Evolutionary conservation across 768 basidiomycete species (phyloP), one percentile per base, ranked within the genome.

Genomic region (Suillus placidus): DNA sequence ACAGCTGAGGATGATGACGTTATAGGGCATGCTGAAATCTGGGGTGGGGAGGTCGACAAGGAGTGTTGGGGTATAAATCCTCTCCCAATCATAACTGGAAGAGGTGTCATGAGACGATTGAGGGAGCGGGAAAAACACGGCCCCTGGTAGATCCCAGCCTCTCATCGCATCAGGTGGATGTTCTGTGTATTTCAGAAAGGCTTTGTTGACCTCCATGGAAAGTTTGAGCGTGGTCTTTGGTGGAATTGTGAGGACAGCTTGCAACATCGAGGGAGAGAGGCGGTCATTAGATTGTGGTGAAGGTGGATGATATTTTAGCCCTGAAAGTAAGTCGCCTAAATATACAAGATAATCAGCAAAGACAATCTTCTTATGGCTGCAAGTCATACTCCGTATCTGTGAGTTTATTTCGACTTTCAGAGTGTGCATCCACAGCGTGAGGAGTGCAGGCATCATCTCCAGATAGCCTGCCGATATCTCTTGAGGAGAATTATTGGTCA

Each of bases 11-110:
- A 98, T 98, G 78, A 99, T 98, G 56, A 99, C 97, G 79, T 99
- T 99, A 81, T 99, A 99, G 1, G 97, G 97, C 97, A 99, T 99
- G 77, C 93, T 95, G 76, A 99, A 99, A 76, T 99, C 97, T 0
- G 97, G 97, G 42, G 94, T 95, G n/a, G 97, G 91, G n/a, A 97
- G 85, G 76, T 96, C 94, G 54, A 96, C 87, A 43, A 99, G 87
- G 32, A 97, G 83, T 10, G 89, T 84, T 0, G 87, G 82, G 2
- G 94, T 95, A 76, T 97, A 97, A 55, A 97, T 84, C 54, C 89
- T 71, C 62, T 32, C 70, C 55, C 60, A 67, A 69, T 16, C 61
- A 54, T 35, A 58, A 64, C 10, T 56, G 43, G 40, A 37, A 40
- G 37, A 49, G 18, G 6, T 54, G 32, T 63, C 62, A 10, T 42